A percentile compares a stretch with the other conserved stretches of the same genome.
Conservation (phyloP, 177 flowering plant genomes). For the Vitis hybrid region DNA sequence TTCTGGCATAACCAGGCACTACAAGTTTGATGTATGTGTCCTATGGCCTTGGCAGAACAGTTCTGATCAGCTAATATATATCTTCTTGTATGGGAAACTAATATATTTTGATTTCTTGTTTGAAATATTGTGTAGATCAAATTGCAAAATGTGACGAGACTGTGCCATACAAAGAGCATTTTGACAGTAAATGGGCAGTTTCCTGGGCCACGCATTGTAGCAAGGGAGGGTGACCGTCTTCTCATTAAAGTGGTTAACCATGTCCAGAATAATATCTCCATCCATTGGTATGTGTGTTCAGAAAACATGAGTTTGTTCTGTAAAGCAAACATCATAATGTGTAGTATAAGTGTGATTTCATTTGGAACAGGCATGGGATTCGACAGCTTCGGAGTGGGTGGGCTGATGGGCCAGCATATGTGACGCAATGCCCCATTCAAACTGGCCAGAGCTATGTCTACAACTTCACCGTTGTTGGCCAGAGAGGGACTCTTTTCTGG, state of each 20-base stretch:
- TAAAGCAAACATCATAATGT: no score
- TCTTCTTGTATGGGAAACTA: no score
- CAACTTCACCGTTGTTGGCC: constrained; percentile 33
- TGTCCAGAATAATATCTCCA: constrained; percentile 31
- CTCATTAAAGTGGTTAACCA: constrained; percentile 30
- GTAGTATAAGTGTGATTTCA: no score
- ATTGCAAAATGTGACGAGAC: constrained; percentile 27
- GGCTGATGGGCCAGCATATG: constrained; percentile 39
- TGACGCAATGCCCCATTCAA: constrained; percentile 36
- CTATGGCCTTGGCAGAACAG: no score
- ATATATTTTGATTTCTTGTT: neutral
- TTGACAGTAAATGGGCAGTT: constrained; percentile 33
- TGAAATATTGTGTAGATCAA: constrained; percentile 11
- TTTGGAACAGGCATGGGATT: constrained; percentile 31
- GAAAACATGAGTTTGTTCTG: no score
- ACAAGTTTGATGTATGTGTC: constrained; percentile 28
- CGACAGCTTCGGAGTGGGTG: constrained; percentile 30
- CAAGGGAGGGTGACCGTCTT: constrained; percentile 36
- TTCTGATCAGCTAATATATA: no score
- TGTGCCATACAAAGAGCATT: constrained; percentile 33
- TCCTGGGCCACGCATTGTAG: constrained; percentile 34
- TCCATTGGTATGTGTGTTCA: constrained; percentile 27
- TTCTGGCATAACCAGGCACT: constrained; percentile 26
- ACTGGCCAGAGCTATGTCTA: constrained; percentile 32
- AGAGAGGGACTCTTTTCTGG: constrained; percentile 34